Evolutionary conservation across 805 yeast species (phyloP), one percentile per base, ranked within the genome.

Genomic region (Candida patagonica): DNA sequence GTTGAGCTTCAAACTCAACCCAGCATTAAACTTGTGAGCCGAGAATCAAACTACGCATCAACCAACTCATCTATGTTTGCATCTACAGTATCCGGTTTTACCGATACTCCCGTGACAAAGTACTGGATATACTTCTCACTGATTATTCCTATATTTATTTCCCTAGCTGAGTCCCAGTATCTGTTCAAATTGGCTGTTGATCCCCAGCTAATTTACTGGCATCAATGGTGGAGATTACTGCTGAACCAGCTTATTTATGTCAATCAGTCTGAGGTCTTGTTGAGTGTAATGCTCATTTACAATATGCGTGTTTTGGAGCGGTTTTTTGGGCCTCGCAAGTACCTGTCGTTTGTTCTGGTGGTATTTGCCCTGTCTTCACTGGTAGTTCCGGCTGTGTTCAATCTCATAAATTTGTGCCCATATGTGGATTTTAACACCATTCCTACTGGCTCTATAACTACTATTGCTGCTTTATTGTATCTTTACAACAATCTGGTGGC

Each of bases 271-370:
- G 68, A 67, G 41, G 64, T 66, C 2, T 41, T 67, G 5, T 41
- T 65, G 25, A 52, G 57, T 1, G 36, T 59, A n/a, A 44, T 66
- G 6, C 35, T 66, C 17, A 38, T 65, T 6, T 67, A 67, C 42
- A 63, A 64, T 30, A 51, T 61, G 31, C 52, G 71, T 6, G 56
- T 49, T 15, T 42, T 67, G 13, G 71, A 67, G 37, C 53, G 71
- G 37, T 39, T 64, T 22, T 47, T 57, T 13, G 67, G 68, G 2
- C 52, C 67, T 2, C 55, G 58, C 19, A 63, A 60, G 40, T 67
- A 50, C 42, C 49, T 60, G 39, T 59, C 60, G 8, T 42, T 45
- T 34, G 26, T 57, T 5, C 27, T 53, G 5, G 44, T 57, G n/a
- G 42, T 55, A n/a, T 44, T 38, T 17, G 25, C 30, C 17, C 35